Base-by-base conservation (phyloP, 805 yeast species). In the Naumovozyma baii region DNA sequence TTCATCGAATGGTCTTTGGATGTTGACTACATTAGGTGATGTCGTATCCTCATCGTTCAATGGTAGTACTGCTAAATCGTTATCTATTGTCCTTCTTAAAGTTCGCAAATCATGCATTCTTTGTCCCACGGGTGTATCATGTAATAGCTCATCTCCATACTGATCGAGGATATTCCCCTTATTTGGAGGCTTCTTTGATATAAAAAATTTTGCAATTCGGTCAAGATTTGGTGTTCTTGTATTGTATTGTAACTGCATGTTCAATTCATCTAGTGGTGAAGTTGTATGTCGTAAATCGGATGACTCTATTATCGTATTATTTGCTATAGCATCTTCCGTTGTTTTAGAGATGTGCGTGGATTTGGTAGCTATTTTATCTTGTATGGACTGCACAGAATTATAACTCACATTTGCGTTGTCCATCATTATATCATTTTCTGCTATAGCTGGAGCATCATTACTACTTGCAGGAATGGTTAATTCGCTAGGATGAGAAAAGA, bases 211-310 rank as follows among this genome's bases (percentile, higher is more conserved):
- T 3, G 53, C 47, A 22, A 57, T 46, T 33, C 50, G 48, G 16
- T 51, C 49, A 2, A 56, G 36, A 38, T 55, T 53, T 3, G 61
- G 62, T 7, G 62, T 54, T 17, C 52, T 48, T 33, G 36, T 47
- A 36, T 52, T 52, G 20, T 39, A 39, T 29, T n/a, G 9, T 14
- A 29, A 5, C 14, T n/a, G 13, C 5, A n/a, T 13, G 13, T 9
- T 29, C 13, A 14, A 12, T 29, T 29, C 14, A 14, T 13, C 14
- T 14, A 9, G 14, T 29, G 14, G 31, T 13, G 14, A 13, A 9
- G 15, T 8, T 8, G 13, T n/a, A 29, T 13, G 31, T 19, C 31
- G 13, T 12, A 12, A 8, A 8, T 29, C 14, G 15, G 31, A 29
- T 29, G 31, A 29, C 13, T 29, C 31, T 5, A 13, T 14, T 9